Conservation (phyloP, 225 moss, liverwort and hornwort genomes). For the Polytrichum commune region DNA sequence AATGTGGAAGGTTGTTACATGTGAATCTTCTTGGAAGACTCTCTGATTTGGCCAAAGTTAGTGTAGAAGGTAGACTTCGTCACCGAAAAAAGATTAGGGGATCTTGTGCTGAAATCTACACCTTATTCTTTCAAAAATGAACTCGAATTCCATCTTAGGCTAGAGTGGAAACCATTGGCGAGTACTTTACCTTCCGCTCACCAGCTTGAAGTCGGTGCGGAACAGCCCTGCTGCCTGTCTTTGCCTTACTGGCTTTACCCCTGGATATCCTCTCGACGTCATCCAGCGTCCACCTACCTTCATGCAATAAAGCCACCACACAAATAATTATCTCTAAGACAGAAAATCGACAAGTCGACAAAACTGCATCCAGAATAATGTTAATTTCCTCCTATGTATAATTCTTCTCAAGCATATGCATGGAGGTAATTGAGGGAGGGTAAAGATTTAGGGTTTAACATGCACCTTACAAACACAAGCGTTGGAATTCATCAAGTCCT, state of each 20-base stretch:
- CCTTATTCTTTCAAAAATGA: too few species aligned
- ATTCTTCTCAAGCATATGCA: slow-evolving; percentile 2
- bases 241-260: slow-evolving; percentile 78
- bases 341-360: background rate
- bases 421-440: background rate
- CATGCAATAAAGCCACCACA: slow-evolving; percentile 17
- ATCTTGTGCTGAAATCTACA: too few species aligned
- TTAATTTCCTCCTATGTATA: background rate
- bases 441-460: background rate
- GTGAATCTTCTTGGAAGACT: too few species aligned
- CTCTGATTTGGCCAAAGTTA: too few species aligned
- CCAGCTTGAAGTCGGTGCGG: slow-evolving; percentile 92
- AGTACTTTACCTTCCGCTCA: slow-evolving; percentile 67
- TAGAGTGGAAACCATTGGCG: too few species aligned
- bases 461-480: too few species aligned
- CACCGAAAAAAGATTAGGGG: too few species aligned
- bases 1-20: too few species aligned
- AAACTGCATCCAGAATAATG: background rate
- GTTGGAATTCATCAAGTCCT: too few species aligned
- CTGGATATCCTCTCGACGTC: slow-evolving; percentile 90
- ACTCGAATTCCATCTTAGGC: too few species aligned
- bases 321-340: background rate
- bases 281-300: slow-evolving; percentile 86
- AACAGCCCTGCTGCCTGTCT: slow-evolving; percentile 79
- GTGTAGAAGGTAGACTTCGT: too few species aligned